These are phyloP conservation scores for Colletotrichum acutatum DNA, from an alignment of 2,329 filamentous ascomycete species.

Conservation along the genomic window DNA sequence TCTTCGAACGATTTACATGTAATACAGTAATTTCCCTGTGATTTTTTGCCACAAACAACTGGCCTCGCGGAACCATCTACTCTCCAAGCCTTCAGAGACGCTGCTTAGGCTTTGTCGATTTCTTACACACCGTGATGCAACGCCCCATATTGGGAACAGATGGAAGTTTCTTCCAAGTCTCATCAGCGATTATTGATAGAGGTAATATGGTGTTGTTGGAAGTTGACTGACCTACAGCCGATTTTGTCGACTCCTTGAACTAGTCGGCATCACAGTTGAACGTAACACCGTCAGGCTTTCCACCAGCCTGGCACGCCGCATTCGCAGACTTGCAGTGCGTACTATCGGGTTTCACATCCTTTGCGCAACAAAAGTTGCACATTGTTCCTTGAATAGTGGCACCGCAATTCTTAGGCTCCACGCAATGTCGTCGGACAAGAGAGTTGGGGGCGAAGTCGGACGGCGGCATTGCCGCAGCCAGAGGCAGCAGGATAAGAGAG, in stretches of 20 bases:
- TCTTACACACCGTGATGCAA: too few relatives aligned
- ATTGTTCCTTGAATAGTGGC: conserved; percentile 13
- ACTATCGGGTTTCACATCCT: conserved; percentile 18
- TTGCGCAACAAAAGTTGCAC: conserved; percentile 27
- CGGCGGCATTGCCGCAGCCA: conserved; percentile 16
- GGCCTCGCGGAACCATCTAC: too few relatives aligned
- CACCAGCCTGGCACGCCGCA: neutral
- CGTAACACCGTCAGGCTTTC: neutral
- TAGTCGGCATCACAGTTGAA: conserved; percentile 22
- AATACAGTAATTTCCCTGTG: too few relatives aligned
- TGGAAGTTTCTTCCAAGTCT: too few relatives aligned
- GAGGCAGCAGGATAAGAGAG: neutral
- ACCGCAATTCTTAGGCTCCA: conserved; percentile 36
- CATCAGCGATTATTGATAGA: too few relatives aligned
- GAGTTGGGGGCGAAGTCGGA: neutral
- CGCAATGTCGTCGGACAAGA: conserved; percentile 31
- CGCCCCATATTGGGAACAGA: too few relatives aligned
- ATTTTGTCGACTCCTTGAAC: neutral
- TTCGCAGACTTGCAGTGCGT: conserved; percentile 10
- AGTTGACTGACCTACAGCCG: neutral
- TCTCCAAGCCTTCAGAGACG: too few relatives aligned
- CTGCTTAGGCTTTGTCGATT: too few relatives aligned
- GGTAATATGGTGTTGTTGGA: too few relatives aligned
- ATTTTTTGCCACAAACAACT: too few relatives aligned
- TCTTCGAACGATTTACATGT: too few relatives aligned